Conservation (phyloP, 148 eudicot species). For the Rhododendron mucronatum region DNA sequence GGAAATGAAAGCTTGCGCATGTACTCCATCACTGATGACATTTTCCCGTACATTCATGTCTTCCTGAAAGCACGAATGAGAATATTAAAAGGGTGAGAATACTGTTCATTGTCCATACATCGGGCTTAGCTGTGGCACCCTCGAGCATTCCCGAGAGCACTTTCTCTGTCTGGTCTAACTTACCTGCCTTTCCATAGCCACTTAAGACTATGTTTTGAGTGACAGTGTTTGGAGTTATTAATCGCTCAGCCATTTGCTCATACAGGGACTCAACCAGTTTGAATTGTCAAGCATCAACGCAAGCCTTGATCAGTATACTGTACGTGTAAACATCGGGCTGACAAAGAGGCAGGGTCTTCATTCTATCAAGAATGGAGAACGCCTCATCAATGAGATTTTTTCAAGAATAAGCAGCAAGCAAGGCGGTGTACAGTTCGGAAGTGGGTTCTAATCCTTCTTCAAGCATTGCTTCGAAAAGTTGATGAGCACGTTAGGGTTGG, state of each 20-base stretch:
- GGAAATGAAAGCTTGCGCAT: constrained; percentile 65
- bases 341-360: constrained; percentile 79
- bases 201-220: constrained; percentile 78
- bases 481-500: constrained; percentile 67
- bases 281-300: constrained; percentile 62
- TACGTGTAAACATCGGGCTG: constrained; percentile 90
- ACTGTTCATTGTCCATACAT: constrained; percentile 96
- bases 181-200: constrained; percentile 83
- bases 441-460: constrained; percentile 77
- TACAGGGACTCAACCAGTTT: constrained; percentile 59
- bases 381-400: constrained; percentile 63
- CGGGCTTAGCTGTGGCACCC: constrained; percentile 54
- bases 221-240: constrained; percentile 71
- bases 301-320: constrained; percentile 76
- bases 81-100: constrained; percentile 76
- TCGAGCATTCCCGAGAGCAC: constrained; percentile 70
- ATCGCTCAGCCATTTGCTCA: constrained; percentile 59
- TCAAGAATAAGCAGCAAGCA: constrained; percentile 75
- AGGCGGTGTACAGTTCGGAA: constrained; percentile 67
- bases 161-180: constrained; percentile 77
- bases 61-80: constrained; percentile 89
- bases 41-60: constrained; percentile 80
- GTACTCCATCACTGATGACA: constrained; percentile 96
- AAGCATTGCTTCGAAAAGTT: constrained; percentile 68
- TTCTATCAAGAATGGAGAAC: constrained; percentile 47